These are phyloP conservation scores for Leccinum longicurvipes DNA, from an alignment of 768 basidiomycete genomes.

Conservation along the genomic window DNA sequence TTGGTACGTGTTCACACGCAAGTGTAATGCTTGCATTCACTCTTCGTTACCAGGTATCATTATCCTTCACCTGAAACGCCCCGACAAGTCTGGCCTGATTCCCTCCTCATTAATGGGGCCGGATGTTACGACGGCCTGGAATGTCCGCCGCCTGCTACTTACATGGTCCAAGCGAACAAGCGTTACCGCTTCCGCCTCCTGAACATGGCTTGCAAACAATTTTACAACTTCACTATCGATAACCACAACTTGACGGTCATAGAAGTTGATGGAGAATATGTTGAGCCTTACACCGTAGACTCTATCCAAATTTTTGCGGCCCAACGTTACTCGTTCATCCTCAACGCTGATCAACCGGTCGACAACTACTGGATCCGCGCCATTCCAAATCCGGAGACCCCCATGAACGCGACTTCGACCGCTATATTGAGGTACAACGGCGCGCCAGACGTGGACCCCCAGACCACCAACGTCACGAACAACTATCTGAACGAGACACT, in stretches of 20 bases:
- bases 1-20: neutral
- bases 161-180: conserved; percentile 31
- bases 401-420: neutral
- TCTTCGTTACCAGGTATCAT: conserved; percentile 15
- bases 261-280: conserved; percentile 42
- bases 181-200: conserved; percentile 41
- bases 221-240: conserved; percentile 27
- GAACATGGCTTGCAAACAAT: conserved; percentile 35
- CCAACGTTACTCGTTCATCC: conserved; percentile 47
- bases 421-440: conserved; percentile 18
- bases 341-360: conserved; percentile 37
- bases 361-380: conserved; percentile 38
- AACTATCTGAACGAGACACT: conserved; percentile 15
- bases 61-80: conserved; percentile 4
- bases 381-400: neutral
- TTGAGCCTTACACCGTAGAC: conserved; percentile 39
- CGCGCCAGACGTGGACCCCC: conserved; percentile 16
- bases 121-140: conserved; percentile 32
- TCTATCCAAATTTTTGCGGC: conserved; percentile 34
- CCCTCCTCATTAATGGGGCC: conserved; percentile 40
- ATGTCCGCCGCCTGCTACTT: conserved; percentile 26
- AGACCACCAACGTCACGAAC: neutral
- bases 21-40: neutral
- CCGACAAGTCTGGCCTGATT: conserved; percentile 20
- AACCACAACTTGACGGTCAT: conserved; percentile 34